Conservation (phyloP, 768 basidiomycete species). For the Leccinum barrowsii region DNA sequence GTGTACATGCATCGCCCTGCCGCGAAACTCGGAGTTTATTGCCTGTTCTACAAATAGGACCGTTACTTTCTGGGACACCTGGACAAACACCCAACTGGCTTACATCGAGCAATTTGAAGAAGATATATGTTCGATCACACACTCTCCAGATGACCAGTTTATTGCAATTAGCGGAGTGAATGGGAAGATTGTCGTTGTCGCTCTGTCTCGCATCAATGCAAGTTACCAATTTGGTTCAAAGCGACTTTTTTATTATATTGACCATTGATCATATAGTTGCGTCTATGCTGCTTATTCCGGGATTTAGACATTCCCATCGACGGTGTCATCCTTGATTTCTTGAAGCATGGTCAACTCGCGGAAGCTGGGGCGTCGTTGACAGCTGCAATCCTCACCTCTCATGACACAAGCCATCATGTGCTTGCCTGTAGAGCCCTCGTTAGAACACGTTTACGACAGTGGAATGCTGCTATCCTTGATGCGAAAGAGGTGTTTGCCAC, state of each 20-base stretch:
- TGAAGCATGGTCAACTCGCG: neutral
- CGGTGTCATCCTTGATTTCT: neutral
- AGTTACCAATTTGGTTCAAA: neutral
- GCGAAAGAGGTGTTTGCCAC: neutral
- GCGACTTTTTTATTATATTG: neutral
- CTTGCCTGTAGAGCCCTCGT: neutral
- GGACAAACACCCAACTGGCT: neutral
- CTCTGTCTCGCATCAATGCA: neutral
- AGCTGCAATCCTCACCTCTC: neutral
- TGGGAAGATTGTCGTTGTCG: neutral
- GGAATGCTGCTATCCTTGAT: neutral
- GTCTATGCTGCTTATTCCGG: neutral
- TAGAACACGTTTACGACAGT: neutral
- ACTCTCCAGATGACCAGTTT: neutral
- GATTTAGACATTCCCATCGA: neutral
- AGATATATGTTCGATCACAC: neutral
- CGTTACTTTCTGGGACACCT: neutral
- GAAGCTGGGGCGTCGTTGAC: neutral
- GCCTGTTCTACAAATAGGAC: neutral
- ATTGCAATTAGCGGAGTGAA: neutral
- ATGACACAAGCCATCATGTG: neutral
- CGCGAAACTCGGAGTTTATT: neutral
- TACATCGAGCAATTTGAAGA: neutral
- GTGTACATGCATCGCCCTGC: neutral
- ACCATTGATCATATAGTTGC: neutral